A percentile compares a stretch with the other conserved stretches of the same genome.
Evolutionary conservation across 345 rosid species (phyloP).

Genomic region (Linum lewisii): DNA sequence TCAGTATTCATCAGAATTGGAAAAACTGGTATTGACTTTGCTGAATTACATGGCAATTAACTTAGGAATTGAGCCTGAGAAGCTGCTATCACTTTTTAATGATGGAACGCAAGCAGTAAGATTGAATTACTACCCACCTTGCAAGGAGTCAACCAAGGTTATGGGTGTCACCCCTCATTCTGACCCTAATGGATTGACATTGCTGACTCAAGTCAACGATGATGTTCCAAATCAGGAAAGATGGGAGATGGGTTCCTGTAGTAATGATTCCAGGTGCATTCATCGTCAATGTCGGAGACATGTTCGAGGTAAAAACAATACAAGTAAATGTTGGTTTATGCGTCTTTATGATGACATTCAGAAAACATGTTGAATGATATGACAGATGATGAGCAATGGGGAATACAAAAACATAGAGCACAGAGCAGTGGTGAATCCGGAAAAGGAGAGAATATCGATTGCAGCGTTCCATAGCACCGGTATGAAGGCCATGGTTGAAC

Average conservation of each 20-base stretch:
- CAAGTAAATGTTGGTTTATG: no score
- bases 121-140: slow-evolving; percentile 37
- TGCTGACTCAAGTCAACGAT: slow-evolving; percentile 23
- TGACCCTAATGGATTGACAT: slow-evolving; percentile 28
- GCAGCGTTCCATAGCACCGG: slow-evolving; percentile 32
- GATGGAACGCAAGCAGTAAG: slow-evolving; percentile 30
- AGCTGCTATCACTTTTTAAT: slow-evolving; percentile 20
- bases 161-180: slow-evolving; percentile 33
- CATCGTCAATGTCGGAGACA: slow-evolving; percentile 24
- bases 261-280: slow-evolving; percentile 25
- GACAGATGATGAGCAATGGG: slow-evolving; percentile 35
- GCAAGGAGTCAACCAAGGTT: slow-evolving; percentile 23
- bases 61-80: slow-evolving; percentile 21
- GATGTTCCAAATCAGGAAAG: slow-evolving; percentile 28
- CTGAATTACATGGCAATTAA: slow-evolving; percentile 24
- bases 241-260: slow-evolving; percentile 23
- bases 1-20: slow-evolving; percentile 21
- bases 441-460: slow-evolving; percentile 23
- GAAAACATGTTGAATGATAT: neutral
- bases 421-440: slow-evolving; percentile 32
- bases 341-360: no score
- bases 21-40: slow-evolving; percentile 10
- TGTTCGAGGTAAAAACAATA: slow-evolving; percentile 24
- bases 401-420: slow-evolving; percentile 38
- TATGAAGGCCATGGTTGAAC: slow-evolving; percentile 20